A percentile compares a stretch with the other conserved stretches of the same genome.
These are phyloP conservation scores for Ascochyta koolunga DNA, from an alignment of 2,329 filamentous ascomycete species.

Conservation along the genomic window DNA sequence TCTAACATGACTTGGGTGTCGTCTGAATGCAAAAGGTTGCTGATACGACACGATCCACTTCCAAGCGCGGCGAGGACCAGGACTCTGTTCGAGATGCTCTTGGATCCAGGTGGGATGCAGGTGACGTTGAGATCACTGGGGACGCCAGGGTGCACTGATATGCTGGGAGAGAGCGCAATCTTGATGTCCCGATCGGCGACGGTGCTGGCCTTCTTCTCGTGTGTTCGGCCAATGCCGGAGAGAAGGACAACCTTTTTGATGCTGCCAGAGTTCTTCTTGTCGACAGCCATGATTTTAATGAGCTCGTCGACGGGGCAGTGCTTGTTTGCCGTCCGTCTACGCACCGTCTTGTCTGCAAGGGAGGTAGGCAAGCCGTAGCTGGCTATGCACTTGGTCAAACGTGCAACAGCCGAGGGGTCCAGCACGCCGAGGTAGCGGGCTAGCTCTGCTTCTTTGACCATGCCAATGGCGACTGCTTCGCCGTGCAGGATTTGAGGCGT, in stretches of 20 bases:
- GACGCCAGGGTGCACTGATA: constrained; percentile 75
- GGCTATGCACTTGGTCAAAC: constrained; percentile 90
- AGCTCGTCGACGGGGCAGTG: constrained; percentile 84
- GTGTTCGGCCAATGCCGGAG: constrained; percentile 84
- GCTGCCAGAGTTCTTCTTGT: constrained; percentile 96
- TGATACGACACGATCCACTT: constrained; percentile 82
- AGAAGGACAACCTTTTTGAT: constrained; percentile 97
- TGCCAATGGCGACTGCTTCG: constrained; percentile 94
- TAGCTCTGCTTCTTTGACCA: constrained; percentile 97
- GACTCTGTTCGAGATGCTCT: constrained; percentile 96
- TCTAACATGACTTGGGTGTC: constrained; percentile 98
- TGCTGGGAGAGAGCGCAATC: constrained; percentile 79
- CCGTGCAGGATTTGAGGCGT: constrained; percentile 95
- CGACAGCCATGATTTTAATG: constrained; percentile 92
- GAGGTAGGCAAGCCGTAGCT: constrained; percentile 90
- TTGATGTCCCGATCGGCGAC: constrained; percentile 87
- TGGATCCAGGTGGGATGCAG: constrained; percentile 91
- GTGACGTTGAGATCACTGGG: constrained; percentile 69
- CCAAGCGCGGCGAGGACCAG: constrained; percentile 92
- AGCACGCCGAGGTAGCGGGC: constrained; percentile 87
- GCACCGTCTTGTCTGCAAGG: constrained; percentile 79
- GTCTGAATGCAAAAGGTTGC: constrained; percentile 92
- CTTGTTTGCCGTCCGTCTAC: constrained; percentile 83
- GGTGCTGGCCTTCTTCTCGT: constrained; percentile 85
- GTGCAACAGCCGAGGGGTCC: constrained; percentile 83